A percentile compares a stretch with the other conserved stretches of the same genome.
Evolutionary conservation across 768 basidiomycete genomes (phyloP).

Genomic region (Xerocomellus amylosporus): DNA sequence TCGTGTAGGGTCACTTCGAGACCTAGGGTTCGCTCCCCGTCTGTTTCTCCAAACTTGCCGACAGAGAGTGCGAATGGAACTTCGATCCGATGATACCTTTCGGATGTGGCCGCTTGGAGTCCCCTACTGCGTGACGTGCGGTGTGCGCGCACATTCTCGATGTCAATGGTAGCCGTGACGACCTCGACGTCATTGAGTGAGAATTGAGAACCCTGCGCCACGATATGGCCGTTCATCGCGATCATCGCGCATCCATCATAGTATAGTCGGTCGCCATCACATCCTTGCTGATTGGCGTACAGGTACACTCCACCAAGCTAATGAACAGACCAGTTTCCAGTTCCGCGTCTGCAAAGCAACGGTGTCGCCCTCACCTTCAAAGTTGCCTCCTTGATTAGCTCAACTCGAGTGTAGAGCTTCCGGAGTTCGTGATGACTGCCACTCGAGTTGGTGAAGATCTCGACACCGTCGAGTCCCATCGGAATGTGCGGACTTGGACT

Average conservation of each 20-base stretch:
- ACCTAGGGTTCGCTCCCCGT: slow-evolving; percentile 47
- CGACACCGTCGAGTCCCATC: slow-evolving; percentile 98
- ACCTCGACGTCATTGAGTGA: slow-evolving; percentile 96
- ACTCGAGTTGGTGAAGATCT: slow-evolving; percentile 98
- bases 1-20: slow-evolving; percentile 44
- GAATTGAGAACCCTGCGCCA: slow-evolving; percentile 97
- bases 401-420: slow-evolving; percentile 88
- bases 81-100: slow-evolving; percentile 78
- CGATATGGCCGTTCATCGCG: slow-evolving; percentile 85
- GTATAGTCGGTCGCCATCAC: slow-evolving; percentile 96
- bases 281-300: slow-evolving; percentile 98
- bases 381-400: slow-evolving; percentile 96
- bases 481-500: slow-evolving; percentile 82
- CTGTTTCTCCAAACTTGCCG: slow-evolving; percentile 66
- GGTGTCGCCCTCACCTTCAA: slow-evolving; percentile 58
- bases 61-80: slow-evolving; percentile 76
- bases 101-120: slow-evolving; percentile 81
- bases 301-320: slow-evolving; percentile 96
- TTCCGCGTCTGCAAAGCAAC: not conserved
- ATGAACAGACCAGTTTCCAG: not conserved
- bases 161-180: slow-evolving; percentile 90
- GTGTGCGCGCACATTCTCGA: slow-evolving; percentile 94
- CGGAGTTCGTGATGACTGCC: slow-evolving; percentile 98
- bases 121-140: slow-evolving; percentile 79
- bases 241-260: slow-evolving; percentile 98